These are phyloP conservation scores for Kodamaea sp. DNA, from an alignment of 1,139 yeast species.

Conservation along the genomic window DNA sequence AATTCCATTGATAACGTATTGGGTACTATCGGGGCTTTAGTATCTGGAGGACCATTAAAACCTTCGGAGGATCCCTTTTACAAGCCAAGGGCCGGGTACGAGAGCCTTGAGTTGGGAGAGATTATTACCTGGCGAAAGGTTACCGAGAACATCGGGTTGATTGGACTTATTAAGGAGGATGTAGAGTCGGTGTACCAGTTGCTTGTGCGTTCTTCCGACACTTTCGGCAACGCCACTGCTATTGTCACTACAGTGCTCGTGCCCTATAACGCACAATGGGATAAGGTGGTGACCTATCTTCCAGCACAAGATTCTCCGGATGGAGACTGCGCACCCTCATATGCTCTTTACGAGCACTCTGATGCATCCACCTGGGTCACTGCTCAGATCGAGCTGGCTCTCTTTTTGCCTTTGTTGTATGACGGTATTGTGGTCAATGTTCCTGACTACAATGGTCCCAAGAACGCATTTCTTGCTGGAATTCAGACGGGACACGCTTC, in stretches of 20 bases:
- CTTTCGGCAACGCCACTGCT: constrained; percentile 31
- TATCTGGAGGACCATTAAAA: too few species aligned
- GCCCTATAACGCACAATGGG: constrained; percentile 30
- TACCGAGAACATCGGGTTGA: neutral
- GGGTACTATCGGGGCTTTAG: constrained; percentile 2
- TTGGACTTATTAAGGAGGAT: neutral
- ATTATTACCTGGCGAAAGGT: constrained; percentile 1
- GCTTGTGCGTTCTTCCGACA: constrained; percentile 32
- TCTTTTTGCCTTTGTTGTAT: constrained; percentile 15
- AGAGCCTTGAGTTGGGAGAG: constrained; percentile 1
- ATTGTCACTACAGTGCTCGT: constrained; percentile 32
- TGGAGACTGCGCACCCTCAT: constrained; percentile 34
- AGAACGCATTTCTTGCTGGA: constrained; percentile 30
- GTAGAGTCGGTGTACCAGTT: neutral
- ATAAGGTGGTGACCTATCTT: constrained; percentile 33
- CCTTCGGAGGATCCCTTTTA: constrained; percentile 5
- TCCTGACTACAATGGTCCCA: constrained; percentile 36
- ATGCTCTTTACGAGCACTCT: constrained; percentile 25
- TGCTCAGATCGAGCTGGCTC: constrained; percentile 9
- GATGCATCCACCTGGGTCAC: constrained; percentile 3
- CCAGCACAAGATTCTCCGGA: constrained; percentile 33
- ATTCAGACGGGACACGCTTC: constrained; percentile 27
- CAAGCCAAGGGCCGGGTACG: constrained; percentile 1
- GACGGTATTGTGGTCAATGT: constrained; percentile 32
- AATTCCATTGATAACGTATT: constrained; percentile 2